Base-by-base conservation (phyloP, 2,329 filamentous ascomycete genomes). In the Trichothecium roseum region DNA sequence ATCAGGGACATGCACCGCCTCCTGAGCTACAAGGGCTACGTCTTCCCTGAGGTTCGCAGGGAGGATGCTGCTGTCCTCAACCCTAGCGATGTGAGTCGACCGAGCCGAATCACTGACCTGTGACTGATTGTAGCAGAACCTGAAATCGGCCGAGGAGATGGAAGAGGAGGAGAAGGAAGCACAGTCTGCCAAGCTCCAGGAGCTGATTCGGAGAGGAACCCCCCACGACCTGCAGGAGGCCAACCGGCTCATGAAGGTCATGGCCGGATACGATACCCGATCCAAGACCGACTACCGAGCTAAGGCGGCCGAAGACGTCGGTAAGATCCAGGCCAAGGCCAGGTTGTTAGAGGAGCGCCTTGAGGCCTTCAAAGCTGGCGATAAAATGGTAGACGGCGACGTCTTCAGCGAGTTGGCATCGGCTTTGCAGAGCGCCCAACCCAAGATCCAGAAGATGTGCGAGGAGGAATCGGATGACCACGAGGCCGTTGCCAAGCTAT, bases 391-490 rank as follows among this genome's bases (percentile, higher is more conserved):
- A 15, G 75, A 80, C 14, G 74, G 74, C 10, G 76, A 81, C 41
- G 76, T 81, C 15, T 81, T 77, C 45, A 73, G 88, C 67, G 91
- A 98, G 66, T 72, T 98, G 36, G 88, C 88, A 5, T 81, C 83
- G 44, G 79, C 91, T 8, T 69, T 98, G 31, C 84, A 86, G 56
- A 95, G 83, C 52, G 91, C 91, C 3, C 91, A 98, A 51, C 91
- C 91, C 8, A 98, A 98, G 65, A 96, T 98, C 45, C 89, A 96
- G 56, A 95, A 86, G 63, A 98, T 98, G 89, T 96, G 89, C 52
- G 89, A 96, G 59, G 91, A 98, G 59, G 91, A 98, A 54, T 95
- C 88, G 9, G 89, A 96, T 42, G 91, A 98, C 52, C 80, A 87
- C 42, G 91, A 95, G 63, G 91, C 91, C 5, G 91, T 98, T 5